A percentile compares a stretch with the other conserved stretches of the same genome.
phyloP scores from a whole-genome alignment of 768 basidiomycete species.

The Austroboletus festivus region DNA sequence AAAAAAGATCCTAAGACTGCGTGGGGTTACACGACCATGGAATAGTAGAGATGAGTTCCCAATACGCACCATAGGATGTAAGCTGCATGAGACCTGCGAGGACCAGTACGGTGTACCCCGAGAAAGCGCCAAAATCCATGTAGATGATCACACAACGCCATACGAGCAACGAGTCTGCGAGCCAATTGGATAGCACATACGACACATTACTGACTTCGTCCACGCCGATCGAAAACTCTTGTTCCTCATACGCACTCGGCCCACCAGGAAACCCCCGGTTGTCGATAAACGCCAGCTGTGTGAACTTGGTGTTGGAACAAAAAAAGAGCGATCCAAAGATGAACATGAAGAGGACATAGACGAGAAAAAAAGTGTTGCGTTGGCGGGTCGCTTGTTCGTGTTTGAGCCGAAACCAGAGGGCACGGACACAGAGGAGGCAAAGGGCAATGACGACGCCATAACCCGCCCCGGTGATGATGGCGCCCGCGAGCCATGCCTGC shows the following conservation, averaged over 20 bases:
- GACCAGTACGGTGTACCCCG: constrained; percentile 13
- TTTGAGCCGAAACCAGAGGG: constrained; percentile 19
- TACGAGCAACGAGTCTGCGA: constrained; percentile 26
- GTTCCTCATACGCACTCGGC: constrained; percentile 19
- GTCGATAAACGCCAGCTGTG: constrained; percentile 30
- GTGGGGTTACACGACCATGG: background rate
- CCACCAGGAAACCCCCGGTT: constrained; percentile 27
- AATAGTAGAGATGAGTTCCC: background rate
- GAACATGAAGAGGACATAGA: constrained; percentile 23
- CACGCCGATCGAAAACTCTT: constrained; percentile 27
- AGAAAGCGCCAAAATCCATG: constrained; percentile 14
- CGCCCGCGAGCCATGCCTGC: constrained; percentile 28
- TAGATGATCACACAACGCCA: constrained; percentile 32
- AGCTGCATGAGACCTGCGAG: constrained; percentile 24
- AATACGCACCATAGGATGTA: constrained; percentile 22
- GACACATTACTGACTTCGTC: constrained; percentile 26
- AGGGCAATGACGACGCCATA: constrained; percentile 28
- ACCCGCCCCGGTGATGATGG: constrained; percentile 23
- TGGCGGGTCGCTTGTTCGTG: constrained; percentile 8
- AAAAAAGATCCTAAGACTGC: constrained; percentile 26
- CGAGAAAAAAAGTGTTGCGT: constrained; percentile 22
- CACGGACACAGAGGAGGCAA: constrained; percentile 20
- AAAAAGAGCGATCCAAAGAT: constrained; percentile 24
- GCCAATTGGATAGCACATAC: constrained; percentile 30
- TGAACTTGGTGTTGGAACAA: constrained; percentile 27